Base-by-base conservation (phyloP, 2,329 filamentous ascomycete genomes). In the Rhinocladiella similis region DNA sequence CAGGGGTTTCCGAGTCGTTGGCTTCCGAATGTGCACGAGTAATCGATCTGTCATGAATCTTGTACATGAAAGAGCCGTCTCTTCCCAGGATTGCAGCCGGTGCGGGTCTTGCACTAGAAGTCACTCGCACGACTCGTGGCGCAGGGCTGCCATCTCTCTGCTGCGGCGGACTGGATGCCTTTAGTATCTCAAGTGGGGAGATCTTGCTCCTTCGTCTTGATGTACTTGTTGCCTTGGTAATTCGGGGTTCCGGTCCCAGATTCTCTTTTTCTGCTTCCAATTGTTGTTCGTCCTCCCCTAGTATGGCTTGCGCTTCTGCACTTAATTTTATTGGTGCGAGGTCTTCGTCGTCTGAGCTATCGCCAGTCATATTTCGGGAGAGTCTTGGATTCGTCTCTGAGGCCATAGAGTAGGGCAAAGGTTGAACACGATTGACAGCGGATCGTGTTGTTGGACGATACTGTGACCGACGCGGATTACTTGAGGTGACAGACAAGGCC, bases 271-370 rank as follows among this genome's bases (percentile, higher is more conserved):
- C 74, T 60, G 47, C 69, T 47, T 66, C 71, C 60, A 78, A 77
- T 7, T 83, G 80, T 3, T 76, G 80, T 48, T 83, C 82, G 62
- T 80, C 79, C 59, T 78, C 77, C 50, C 79, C 80, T 51, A 97
- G 80, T 14, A 97, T 79, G 18, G 91, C 92, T 69, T 94, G 93
- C 47, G 93, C 96, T 64, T 94, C 83, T 66, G 92, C 91, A 70
- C 91, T 97, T 70, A 97, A 88, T 76, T 94, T 95, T 84, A 94
- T 91, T 66, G 91, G 91, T 65, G 90, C 88, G 14, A 89, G 89
- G 25, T 95, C 90, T 73, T 97, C 93, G 68, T 97, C 93, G 73
- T 97, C 93, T 20, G 92, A 96, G 77, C 90, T 96, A 69, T 96
- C 92, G 66, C 90, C 87, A 64, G 86, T 62, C 25, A 59, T 47